phyloP scores from a whole-genome alignment of 176 grass and related monocot genomes.

The Melocanna baccifera region DNA sequence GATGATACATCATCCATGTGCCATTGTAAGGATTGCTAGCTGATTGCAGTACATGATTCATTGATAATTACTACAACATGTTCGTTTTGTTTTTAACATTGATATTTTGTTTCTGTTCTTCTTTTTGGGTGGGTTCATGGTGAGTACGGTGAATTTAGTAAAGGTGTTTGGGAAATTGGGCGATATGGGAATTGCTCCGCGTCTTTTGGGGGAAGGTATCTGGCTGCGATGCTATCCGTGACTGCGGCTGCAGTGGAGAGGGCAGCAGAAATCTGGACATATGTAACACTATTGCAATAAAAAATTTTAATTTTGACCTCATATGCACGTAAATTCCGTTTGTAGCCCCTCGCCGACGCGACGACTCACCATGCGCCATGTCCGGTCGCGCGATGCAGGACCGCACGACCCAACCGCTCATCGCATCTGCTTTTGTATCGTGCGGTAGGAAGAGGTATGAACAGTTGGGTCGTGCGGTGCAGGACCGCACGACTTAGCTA shows the following conservation, averaged over 20 bases:
- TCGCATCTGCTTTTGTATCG: too few species aligned
- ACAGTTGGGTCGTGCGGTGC: too few species aligned
- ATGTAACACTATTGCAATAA: too few species aligned
- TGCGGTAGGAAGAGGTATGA: too few species aligned
- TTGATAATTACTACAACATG: background rate
- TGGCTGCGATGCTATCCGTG: background rate
- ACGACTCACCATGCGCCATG: too few species aligned
- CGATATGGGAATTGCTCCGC: background rate
- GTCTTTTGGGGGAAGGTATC: background rate
- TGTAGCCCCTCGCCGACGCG: too few species aligned
- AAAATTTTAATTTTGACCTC: too few species aligned
- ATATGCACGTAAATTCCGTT: too few species aligned
- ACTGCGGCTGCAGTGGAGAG: background rate
- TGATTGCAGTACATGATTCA: slow-evolving; percentile 16
- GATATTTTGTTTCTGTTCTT: background rate
- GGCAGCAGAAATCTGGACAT: too few species aligned
- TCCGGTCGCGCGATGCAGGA: too few species aligned
- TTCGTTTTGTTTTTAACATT: background rate
- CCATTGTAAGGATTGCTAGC: background rate
- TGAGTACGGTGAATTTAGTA: background rate
- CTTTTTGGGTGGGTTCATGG: background rate
- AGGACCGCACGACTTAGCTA: too few species aligned
- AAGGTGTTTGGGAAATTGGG: background rate
- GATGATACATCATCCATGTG: background rate
- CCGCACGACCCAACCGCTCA: too few species aligned